Evolutionary conservation across 805 yeast species (phyloP), one percentile per base, ranked within the genome.

Genomic region (Metschnikowia cerradonensis): DNA sequence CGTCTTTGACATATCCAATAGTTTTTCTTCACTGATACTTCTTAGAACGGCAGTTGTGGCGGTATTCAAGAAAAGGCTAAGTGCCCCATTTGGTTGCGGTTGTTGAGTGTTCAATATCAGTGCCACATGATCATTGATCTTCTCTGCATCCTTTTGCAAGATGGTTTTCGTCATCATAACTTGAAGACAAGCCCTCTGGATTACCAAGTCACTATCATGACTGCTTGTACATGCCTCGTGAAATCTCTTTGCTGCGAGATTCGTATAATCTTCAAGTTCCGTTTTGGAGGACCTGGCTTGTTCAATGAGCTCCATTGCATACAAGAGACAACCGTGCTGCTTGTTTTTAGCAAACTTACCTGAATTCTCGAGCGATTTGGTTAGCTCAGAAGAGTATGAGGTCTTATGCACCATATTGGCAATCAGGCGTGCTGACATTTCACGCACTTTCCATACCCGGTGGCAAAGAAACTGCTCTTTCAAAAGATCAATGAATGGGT

Each of bases 361-460:
- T 10, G 19, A 32, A 13, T 34, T 20, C n/a, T 56, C 55, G 1
- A 59, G 51, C 2, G 67, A 59, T 7, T 68, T 62, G 1, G 67
- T 70, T 1, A 60, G 57, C 7, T 68, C 53, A 2, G 41, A 38
- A 2, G 48, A 15, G 23, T 57, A 30, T 3, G 57, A 52, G 2
- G 48, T 39, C 6, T 50, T 48, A 15, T 48, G 49, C 13, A 79
- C 63, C 44, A 85, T 65, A 0, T 84, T 68, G 0, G 85, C 79
- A 1, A 88, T 60, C 4, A 90, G 80, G 60, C 83, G 76, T 0
- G 96, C 88, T 0, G 96, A 87, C 80, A 88, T 80, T 61, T 91
- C 97, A 54, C 99, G 77, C 7, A 94, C 77, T 59, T 90, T 90
- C 96, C 96, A 92, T 49, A 76, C 71, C 40, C 66, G 67, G 52